phyloP scores from a whole-genome alignment of 2,329 filamentous ascomycete species.

The Cordyceps cateniannulata region DNA sequence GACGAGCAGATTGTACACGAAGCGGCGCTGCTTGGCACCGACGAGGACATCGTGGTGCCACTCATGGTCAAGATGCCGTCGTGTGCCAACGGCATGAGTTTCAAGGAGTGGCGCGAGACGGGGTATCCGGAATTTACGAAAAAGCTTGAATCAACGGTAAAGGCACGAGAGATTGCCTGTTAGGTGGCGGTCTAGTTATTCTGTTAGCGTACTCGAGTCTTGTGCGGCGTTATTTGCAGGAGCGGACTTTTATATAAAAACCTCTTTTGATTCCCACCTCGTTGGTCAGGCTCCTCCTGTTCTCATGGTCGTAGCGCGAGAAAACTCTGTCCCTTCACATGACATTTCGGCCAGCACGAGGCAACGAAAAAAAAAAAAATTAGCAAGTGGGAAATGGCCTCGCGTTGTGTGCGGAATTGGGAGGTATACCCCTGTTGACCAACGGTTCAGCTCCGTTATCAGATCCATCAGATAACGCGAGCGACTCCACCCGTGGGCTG shows the following conservation, averaged over 20 bases:
- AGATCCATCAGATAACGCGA: conserved; percentile 13
- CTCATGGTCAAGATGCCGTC: conserved; percentile 37
- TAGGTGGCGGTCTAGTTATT: neutral
- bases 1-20: conserved; percentile 34
- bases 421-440: neutral
- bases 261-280: neutral
- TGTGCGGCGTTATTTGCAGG: neutral
- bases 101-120: conserved; percentile 26
- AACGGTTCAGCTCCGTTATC: conserved; percentile 9
- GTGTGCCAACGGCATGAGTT: conserved; percentile 24
- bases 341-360: neutral
- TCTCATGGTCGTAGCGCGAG: neutral
- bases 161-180: neutral
- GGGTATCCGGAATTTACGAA: conserved; percentile 16
- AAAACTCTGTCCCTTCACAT: neutral
- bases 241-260: neutral
- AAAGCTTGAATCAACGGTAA: neutral
- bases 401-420: neutral
- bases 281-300: neutral
- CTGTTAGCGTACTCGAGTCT: neutral
- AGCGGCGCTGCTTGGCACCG: conserved; percentile 26
- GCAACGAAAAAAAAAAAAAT: neutral
- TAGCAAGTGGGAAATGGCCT: neutral
- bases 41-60: conserved; percentile 31
- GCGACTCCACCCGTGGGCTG: neutral